Percentiles rank a stretch among this genome's conserved stretches.
Conservation (phyloP, 768 basidiomycete species). For the Auriscalpium orientale region DNA sequence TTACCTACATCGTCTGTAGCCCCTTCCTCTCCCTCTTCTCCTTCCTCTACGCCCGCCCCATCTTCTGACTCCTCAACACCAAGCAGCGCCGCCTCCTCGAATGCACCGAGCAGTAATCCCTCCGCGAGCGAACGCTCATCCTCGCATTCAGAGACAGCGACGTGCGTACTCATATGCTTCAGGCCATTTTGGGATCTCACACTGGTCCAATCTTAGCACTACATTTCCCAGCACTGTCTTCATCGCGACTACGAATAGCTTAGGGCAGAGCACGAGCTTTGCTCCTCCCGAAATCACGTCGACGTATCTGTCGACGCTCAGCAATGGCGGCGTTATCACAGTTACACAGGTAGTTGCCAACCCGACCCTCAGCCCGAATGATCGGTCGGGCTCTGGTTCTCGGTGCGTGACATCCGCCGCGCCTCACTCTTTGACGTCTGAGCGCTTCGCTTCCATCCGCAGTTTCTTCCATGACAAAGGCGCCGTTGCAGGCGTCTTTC, state of each 20-base stretch:
- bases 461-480: constrained; percentile 88
- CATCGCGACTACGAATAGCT: constrained; percentile 52
- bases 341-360: constrained; percentile 62
- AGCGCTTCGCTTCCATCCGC: background rate
- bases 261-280: constrained; percentile 39
- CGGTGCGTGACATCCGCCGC: constrained; percentile 35
- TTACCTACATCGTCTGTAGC: constrained; percentile 16
- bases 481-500: constrained; percentile 87
- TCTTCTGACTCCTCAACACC: constrained; percentile 8
- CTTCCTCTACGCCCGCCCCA: background rate
- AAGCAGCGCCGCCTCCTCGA: constrained; percentile 1
- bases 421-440: background rate
- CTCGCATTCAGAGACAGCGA: background rate
- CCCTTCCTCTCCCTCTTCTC: constrained; percentile 13
- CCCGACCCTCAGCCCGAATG: constrained; percentile 57
- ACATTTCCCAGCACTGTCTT: constrained; percentile 48
- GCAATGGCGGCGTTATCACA: constrained; percentile 45
- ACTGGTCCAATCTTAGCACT: constrained; percentile 28
- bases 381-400: constrained; percentile 30
- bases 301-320: constrained; percentile 44
- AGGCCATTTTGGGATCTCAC: no score
- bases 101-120: background rate
- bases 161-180: constrained; percentile 8
- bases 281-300: constrained; percentile 54
- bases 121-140: background rate